Base-by-base conservation (phyloP, 352 stramenopile genomes). In the Globisporangium cystogenes region DNA sequence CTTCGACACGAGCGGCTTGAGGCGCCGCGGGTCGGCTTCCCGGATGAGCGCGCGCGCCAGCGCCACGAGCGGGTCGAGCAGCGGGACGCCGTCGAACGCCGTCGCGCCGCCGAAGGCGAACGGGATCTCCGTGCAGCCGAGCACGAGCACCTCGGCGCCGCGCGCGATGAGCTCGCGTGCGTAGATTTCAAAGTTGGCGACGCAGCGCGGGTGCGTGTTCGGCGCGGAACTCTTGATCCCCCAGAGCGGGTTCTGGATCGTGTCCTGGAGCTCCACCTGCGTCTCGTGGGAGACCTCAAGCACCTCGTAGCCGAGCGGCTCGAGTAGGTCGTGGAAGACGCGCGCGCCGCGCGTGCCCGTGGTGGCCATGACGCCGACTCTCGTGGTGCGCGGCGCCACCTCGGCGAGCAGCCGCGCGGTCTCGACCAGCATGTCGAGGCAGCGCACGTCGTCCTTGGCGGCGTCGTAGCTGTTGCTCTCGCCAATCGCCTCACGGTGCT, bases 101-200 rank as follows among this genome's bases (percentile, higher is more conserved):
- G 57, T 62, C 5, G 41, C 51, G 1, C 60, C 67, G 2, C 41
- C 41, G 24, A 83, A 79, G 1, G 62, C 72, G 36, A 83, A 74
- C 4, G 72, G 72, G 47, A 83, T 78, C 57, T 83, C 72, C 0
- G 70, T 81, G 59, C 72, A 83, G 20, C 72, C 72, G 20, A 83
- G 31, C 29, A 83, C 62, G 44, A 79, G 51, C 12, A 77, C 59
- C 20, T 78, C 54, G 4, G 72, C 70, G 4, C 72, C 72, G 12
- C 55, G 41, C 4, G 41, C 51, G 35, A 70, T 60, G 8, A 83
- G 60, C 16, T 62, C 41, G 7, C 60, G 64, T 7, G 72, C 69
- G 33, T 68, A 83, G 7, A 50, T 14, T 8, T 83, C 44, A 46
- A 76, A 80, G 44, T 83, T 83, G 7, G 54, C 41, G 18, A 76